Percentiles rank a stretch among this genome's conserved stretches.
Evolutionary conservation across 108 stramenopile genomes (phyloP).

Genomic region (Aureococcus anophagefferens): DNA sequence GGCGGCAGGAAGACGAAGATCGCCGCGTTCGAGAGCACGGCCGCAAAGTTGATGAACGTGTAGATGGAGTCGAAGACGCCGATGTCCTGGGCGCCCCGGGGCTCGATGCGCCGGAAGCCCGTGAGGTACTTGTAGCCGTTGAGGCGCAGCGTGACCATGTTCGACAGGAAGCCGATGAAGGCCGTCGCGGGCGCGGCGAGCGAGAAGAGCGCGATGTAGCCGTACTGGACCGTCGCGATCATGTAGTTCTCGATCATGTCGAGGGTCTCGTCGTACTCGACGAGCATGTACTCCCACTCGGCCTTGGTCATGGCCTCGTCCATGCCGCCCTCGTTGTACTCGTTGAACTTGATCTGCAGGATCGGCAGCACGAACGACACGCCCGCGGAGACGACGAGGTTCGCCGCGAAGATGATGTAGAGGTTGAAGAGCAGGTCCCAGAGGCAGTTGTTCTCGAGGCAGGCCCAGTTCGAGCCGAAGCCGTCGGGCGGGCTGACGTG

Average conservation of each 20-base stretch:
- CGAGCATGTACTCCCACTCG: background rate
- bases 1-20: background rate
- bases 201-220: constrained; percentile 48
- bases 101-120: constrained; percentile 27
- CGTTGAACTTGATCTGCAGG: background rate
- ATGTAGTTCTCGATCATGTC: constrained; percentile 35
- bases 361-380: background rate
- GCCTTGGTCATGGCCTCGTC: background rate
- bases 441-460: constrained; percentile 22
- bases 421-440: constrained; percentile 21
- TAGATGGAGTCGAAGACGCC: constrained; percentile 43
- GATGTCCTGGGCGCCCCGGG: constrained; percentile 35
- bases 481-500: no score
- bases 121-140: constrained; percentile 41
- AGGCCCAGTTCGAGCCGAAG: constrained; percentile 9
- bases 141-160: constrained; percentile 35
- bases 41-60: constrained; percentile 27
- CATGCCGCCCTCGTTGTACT: background rate
- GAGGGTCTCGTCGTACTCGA: background rate
- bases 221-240: constrained; percentile 15
- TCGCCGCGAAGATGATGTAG: constrained; percentile 4
- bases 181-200: constrained; percentile 43
- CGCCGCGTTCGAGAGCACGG: constrained; percentile 27
- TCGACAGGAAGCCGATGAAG: constrained; percentile 36
- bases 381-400: background rate